A percentile compares a stretch with the other conserved stretches of the same genome.
Conservation (phyloP, 2,329 filamentous ascomycete genomes). For the Penicillium fuscoglaucum region DNA sequence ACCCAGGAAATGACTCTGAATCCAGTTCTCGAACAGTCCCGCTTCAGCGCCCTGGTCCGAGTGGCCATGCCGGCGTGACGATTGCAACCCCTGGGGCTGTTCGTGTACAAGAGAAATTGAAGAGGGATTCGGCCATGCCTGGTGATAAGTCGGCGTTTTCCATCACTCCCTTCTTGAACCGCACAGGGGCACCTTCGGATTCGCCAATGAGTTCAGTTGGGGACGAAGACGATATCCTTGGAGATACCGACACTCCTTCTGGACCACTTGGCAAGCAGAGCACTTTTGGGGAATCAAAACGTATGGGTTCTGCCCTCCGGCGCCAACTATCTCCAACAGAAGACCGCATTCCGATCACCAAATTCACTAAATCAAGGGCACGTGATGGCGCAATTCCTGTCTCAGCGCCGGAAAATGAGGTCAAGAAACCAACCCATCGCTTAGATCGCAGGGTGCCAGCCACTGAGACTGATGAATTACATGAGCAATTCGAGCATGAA, state of each 20-base stretch:
- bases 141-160: constrained; percentile 92
- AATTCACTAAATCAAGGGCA: constrained; percentile 9
- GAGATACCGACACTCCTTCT: constrained; percentile 3
- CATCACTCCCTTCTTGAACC: constrained; percentile 89
- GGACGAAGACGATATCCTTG: constrained; percentile 28
- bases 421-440: constrained; percentile 8
- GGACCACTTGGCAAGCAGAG: not conserved
- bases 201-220: constrained; percentile 31
- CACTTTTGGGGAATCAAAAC: not conserved
- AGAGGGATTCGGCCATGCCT: constrained; percentile 58
- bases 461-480: constrained; percentile 21
- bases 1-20: constrained; percentile 31
- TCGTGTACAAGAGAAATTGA: constrained; percentile 56
- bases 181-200: constrained; percentile 59
- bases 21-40: constrained; percentile 46
- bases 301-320: constrained; percentile 4
- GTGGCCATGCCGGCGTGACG: constrained; percentile 44
- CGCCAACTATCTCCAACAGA: constrained; percentile 4
- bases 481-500: constrained; percentile 26
- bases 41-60: constrained; percentile 22
- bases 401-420: not conserved
- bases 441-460: constrained; percentile 5
- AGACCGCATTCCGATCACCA: constrained; percentile 6
- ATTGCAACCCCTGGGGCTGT: constrained; percentile 55
- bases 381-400: not conserved